Base-by-base conservation (phyloP, 164 flowering plant genomes). In the Dillenia turbinata region DNA sequence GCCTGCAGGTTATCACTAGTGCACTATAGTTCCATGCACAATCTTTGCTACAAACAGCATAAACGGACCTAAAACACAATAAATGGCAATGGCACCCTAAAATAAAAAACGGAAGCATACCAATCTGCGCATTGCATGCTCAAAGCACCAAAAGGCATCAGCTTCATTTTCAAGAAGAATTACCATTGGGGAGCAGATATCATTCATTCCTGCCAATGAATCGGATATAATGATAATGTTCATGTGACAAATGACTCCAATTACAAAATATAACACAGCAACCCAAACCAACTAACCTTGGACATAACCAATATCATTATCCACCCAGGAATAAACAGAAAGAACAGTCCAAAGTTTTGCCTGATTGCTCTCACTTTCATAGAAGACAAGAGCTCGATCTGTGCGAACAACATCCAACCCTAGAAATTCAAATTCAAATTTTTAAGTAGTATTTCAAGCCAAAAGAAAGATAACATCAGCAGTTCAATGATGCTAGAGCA, bases 71-170 rank as follows among this genome's bases (percentile, higher is more conserved):
- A 19, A 19, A 19, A 19, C 22, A 1, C 22, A 19, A 19, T 19
- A 19, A 19, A 19, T 19, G 22, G 22, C 22, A 19, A 19, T 19
- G 22, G 22, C 22, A 15, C 12, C 9, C 47, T 24, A 26, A 53
- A 3, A 33, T 33, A 12, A 22, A 44, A 2, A 52, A 65, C 33
- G 47, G 45, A 56, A 16, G 54, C 67, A 68, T 84, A 93, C 98
- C 88, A 93, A 64, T 80, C 88, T 88, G 63, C 89, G 90, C 98
- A 93, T 93, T 54, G 89, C 76, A 56, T 78, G 92, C 75, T 88
- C 87, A 76, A 88, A 90, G 75, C 98, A 93, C 98, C 98, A 93
- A 74, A 81, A 93, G 16, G 96, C 90, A 82, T 93, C 98, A 4
- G 94, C 98, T 79, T 93, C 96, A 69, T 93, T 66, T 62, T 88